Evolutionary conservation across 2,329 filamentous ascomycete species (phyloP), one percentile per base, ranked within the genome.

Genomic region (Cladosporium velox): DNA sequence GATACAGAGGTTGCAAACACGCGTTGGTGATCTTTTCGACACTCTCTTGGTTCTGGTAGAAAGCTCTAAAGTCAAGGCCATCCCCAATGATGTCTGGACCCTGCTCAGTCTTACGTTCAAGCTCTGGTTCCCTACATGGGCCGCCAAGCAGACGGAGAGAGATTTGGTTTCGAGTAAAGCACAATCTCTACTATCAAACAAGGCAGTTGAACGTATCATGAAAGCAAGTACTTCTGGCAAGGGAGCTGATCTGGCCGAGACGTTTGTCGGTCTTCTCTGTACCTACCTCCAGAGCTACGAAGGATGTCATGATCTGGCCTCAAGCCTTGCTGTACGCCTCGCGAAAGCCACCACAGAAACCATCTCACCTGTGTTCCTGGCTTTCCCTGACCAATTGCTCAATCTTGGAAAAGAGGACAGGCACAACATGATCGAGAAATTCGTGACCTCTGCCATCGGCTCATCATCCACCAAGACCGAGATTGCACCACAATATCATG

Each of bases 1-100:
- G 18, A 59, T 65, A 18, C 54, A 65, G 14, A 66, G 30, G n/a
- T 35, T 70, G 8, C 66, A 68, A 21, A n/a, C 10, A 21, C 60
- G 59, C 3, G 34, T 67, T n/a, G 66, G 62, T 7, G 55, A 24
- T 7, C 61, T 68, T 14, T 59, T 67, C 54, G 60, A 60, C 51
- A 28, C 21, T 32, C 34, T 66, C 8, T 41, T 70, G 41, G 60
- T 55, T 41, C 38, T 67, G 35, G 57, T 59, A 14, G 24, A 59
- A 41, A 44, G n/a, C 21, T 52, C 30, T 1, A 65, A 65, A 15
- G n/a, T 59, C 54, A 65, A 65, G 26, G 11, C 41, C 3, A 21
- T 65, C 10, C 15, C 63, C 1, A 8, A 38, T 15, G 47, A 52
- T 18, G n/a, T 59, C 3, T 65, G 63, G 63, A 44, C 49, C 12